These are phyloP conservation scores for Hamamelis virginiana DNA, from an alignment of 164 flowering plant species.

Conservation along the genomic window DNA sequence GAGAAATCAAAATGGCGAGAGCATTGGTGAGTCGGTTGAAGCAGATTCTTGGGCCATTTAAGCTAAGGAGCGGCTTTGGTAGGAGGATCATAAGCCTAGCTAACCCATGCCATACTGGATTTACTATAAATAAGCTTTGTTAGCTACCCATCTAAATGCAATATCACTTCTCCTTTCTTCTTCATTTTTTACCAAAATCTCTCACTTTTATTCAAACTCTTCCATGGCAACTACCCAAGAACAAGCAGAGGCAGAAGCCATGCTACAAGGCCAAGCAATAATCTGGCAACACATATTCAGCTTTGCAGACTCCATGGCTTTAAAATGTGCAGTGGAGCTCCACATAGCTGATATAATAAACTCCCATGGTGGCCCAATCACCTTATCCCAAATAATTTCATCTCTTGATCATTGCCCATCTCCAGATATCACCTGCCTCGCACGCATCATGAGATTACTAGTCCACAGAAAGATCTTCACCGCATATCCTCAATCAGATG, in stretches of 20 bases:
- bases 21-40: no score
- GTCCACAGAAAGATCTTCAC: conserved; percentile 38
- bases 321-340: conserved; percentile 52
- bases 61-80: no score
- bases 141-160: no score
- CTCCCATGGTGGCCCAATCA: conserved; percentile 32
- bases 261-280: conserved; percentile 33
- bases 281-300: conserved; percentile 32
- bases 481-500: conserved; percentile 11
- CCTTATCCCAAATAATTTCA: conserved; percentile 30
- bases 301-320: conserved; percentile 42
- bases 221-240: no score
- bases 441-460: conserved; percentile 46
- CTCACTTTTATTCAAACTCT: no score
- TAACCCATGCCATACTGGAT: no score
- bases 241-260: conserved; percentile 11
- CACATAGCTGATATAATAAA: conserved; percentile 46
- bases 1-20: no score
- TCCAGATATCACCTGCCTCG: conserved; percentile 30
- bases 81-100: no score
- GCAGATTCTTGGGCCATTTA: no score
- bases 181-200: no score
- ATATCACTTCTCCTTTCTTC: no score
- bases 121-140: no score
- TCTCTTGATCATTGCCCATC: conserved; percentile 18